Base-by-base conservation (phyloP, 768 basidiomycete species). In the Collybiopsis confluens region DNA sequence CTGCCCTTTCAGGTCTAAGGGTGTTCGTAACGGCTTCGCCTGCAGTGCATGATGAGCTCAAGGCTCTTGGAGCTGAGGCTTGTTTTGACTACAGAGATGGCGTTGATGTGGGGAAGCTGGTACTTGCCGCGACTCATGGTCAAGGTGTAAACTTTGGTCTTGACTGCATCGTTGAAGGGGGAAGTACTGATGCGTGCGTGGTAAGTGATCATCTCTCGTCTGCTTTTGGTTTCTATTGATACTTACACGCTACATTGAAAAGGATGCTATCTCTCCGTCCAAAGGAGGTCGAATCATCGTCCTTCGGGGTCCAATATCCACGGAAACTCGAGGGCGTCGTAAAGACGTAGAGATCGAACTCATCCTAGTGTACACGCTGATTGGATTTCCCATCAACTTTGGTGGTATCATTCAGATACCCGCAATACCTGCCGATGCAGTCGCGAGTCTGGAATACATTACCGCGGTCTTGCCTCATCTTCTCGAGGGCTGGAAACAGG, bases 41-140 rank as follows among this genome's bases (percentile, higher is more conserved):
- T 23, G 18, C 4, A 8, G 48, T 26, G 6, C 33, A 16, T 38
- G 13, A 18, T 38, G 48, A 30, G 36, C 15, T 50, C 40, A 43
- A 52, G 20, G 26, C 50, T 24, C 50, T 52, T 20, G 50, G 50
- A 4, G 50, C 50, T 24, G 28, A 21, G 35, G 36, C 28, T n/a
- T 28, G 18, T 23, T 52, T 52, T 20, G 50, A 52, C 50, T 52
- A 52, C 28, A 7, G 43, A 4, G 50, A 45, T 9, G 50, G 36
- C 40, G 16, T 38, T 4, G 36, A 52, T 18, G 40, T 42, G 10
- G 9, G 13, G 11, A 52, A 42, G 36, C 8, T 13, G 18, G 36
- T 52, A 6, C 37, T 18, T 9, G 35, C 43, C 4, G 50, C 40
- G 20, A 33, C 50, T 24, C 13, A 23, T 23, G 23, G 21, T 4